phyloP scores from a whole-genome alignment of 768 basidiomycete genomes.

The Postia placenta region DNA sequence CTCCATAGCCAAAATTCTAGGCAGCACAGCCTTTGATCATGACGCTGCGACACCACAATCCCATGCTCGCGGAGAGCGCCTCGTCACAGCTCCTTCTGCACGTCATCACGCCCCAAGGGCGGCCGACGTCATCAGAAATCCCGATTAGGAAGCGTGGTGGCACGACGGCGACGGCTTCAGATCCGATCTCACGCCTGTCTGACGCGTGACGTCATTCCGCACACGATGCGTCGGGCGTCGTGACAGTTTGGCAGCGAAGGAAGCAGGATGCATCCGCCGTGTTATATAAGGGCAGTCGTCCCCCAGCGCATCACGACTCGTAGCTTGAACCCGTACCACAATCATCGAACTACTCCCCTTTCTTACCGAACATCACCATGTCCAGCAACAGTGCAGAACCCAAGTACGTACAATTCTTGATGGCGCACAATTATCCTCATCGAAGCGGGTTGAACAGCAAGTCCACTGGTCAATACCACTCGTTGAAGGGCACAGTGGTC shows the following conservation, averaged over 20 bases:
- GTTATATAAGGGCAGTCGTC: neutral
- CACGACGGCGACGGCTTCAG: neutral
- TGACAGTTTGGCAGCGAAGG: neutral
- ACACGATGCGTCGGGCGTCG: neutral
- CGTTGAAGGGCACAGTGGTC: conserved; percentile 31
- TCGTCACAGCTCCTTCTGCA: neutral
- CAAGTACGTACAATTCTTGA: conserved; percentile 12
- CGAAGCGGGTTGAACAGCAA: conserved; percentile 27
- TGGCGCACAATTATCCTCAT: neutral
- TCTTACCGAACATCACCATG: conserved; percentile 6
- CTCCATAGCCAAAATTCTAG: no score
- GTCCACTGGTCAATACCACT: conserved; percentile 34
- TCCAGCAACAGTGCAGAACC: conserved; percentile 18
- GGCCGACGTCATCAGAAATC: neutral
- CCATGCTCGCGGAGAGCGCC: no score
- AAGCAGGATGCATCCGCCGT: neutral
- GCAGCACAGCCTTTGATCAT: no score
- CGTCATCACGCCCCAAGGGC: neutral
- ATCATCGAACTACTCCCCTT: neutral
- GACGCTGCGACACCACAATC: no score
- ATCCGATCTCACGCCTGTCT: neutral
- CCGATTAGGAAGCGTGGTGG: neutral
- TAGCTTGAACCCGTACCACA: neutral
- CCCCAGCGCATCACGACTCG: neutral
- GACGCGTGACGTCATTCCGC: conserved; percentile 1